These are phyloP conservation scores for Xylaria sp. DNA, from an alignment of 2,329 filamentous ascomycete species.

Conservation along the genomic window DNA sequence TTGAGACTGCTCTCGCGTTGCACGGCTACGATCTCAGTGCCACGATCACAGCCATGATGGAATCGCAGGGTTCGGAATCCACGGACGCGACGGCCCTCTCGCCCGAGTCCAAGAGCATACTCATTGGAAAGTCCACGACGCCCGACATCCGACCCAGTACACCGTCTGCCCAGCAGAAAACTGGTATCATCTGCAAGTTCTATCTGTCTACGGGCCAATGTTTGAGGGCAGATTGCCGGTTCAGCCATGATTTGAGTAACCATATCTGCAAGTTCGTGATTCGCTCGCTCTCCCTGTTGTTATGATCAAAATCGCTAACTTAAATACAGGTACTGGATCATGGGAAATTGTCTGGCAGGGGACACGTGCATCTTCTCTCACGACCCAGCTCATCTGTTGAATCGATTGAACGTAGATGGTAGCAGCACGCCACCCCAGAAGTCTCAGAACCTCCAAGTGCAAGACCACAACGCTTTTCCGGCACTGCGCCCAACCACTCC, in stretches of 20 bases:
- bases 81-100: conserved; percentile 56
- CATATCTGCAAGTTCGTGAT: conserved; percentile 96
- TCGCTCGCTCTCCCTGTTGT: conserved; percentile 65
- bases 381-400: conserved; percentile 87
- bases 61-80: conserved; percentile 67
- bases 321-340: conserved; percentile 83
- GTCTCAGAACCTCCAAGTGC: conserved; percentile 77
- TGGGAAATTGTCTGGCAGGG: conserved; percentile 93
- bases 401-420: conserved; percentile 79
- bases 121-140: conserved; percentile 91
- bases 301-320: conserved; percentile 22
- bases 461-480: conserved; percentile 88
- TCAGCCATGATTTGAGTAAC: conserved; percentile 94
- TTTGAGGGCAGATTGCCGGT: conserved; percentile 92
- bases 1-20: conserved; percentile 86
- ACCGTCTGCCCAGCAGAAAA: conserved; percentile 79
- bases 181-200: conserved; percentile 95
- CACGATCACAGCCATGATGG: conserved; percentile 89
- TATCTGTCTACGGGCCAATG: conserved; percentile 96
- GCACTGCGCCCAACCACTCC: conserved; percentile 71
- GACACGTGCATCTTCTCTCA: conserved; percentile 97
- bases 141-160: conserved; percentile 79
- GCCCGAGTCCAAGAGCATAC: conserved; percentile 71
- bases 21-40: conserved; percentile 95
- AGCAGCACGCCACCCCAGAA: conserved; percentile 72